A percentile compares a stretch with the other conserved stretches of the same genome.
phyloP scores from a whole-genome alignment of 306 rosid genomes.

The Castanopsis chinensis region DNA sequence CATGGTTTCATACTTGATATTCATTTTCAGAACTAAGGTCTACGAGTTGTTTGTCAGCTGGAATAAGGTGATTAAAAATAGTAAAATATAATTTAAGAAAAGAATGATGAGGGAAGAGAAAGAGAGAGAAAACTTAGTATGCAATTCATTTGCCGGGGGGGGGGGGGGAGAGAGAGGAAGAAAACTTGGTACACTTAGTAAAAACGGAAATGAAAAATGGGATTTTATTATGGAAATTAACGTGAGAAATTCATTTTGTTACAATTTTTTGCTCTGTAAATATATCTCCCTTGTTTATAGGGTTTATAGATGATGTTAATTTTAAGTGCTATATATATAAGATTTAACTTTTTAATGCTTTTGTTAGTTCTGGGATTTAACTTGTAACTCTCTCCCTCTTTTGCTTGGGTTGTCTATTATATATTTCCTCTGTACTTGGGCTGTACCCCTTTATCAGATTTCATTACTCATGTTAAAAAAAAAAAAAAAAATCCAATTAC shows the following conservation, averaged over 20 bases:
- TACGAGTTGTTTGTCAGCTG: slow-evolving; percentile 4
- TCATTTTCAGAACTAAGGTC: slow-evolving; percentile 5
- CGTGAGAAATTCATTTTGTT: neutral
- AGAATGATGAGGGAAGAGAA: neutral
- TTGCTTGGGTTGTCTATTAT: too few relatives aligned
- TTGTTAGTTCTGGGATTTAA: too few relatives aligned
- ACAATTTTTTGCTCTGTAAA: neutral
- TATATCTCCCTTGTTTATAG: too few relatives aligned
- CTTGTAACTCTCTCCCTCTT: too few relatives aligned
- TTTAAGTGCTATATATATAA: too few relatives aligned
- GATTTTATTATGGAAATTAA: neutral
- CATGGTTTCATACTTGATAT: neutral
- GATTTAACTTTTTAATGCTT: too few relatives aligned
- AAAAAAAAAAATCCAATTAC: neutral
- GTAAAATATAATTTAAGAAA: neutral
- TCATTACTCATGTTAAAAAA: too few relatives aligned
- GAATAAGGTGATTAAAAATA: neutral
- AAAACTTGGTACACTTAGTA: neutral
- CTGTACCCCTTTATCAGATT: too few relatives aligned
- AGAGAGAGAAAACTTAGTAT: neutral
- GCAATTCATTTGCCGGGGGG: too few relatives aligned
- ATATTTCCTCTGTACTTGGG: too few relatives aligned
- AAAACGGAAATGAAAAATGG: neutral
- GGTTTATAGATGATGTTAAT: too few relatives aligned
- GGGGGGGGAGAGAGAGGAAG: too few relatives aligned